Base-by-base conservation (phyloP, 2,329 filamentous ascomycete genomes). In the Mollisia scopiformis region DNA sequence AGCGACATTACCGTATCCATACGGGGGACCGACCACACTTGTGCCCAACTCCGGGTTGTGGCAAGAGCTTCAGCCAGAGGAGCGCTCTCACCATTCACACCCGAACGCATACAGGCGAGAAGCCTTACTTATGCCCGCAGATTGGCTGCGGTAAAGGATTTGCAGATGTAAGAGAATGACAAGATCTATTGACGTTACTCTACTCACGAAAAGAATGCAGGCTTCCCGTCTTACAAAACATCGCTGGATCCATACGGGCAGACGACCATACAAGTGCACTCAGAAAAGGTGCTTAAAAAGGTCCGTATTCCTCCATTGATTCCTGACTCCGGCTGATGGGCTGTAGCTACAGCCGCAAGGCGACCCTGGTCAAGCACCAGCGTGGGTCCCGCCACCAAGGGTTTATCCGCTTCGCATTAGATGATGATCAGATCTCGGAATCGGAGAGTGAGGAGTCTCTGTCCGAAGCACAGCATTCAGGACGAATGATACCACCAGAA, bases 71-170 rank as follows among this genome's bases (percentile, higher is more conserved):
- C 73, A 90, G 90, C 65, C 88, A 90, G 70, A 79, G 87, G 62
- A 90, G 87, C 73, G 88, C 88, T 41, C 75, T 90, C 66, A 90
- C 87, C 2, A 88, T 90, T 43, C 88, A 91, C 72, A 88, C 87
- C 59, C 83, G 88, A 64, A 90, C 87, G 13, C 88, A 90, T 65
- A 90, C 87, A 0, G 87, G 87, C 59, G 88, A 90, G 77, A 91
- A 90, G 74, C 88, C 88, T 61, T 86, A 90, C 66, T 82, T 86
- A 68, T 91, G 88, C 69, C 82, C 87, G 70, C 83, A 88, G 65
- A 75, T 82, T 27, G 86, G 84, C 23, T 90, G 88, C 68, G 85
- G 84, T 46, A 90, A 90, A 76, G 80, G 85, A 41, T 90, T 90
- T 71, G 89, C 88, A 57, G 88, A 90, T 75, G 87, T 80, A 30